Evolutionary conservation across 1,139 yeast species (phyloP), one percentile per base, ranked within the genome.

Genomic region (Taphrina deformans): DNA sequence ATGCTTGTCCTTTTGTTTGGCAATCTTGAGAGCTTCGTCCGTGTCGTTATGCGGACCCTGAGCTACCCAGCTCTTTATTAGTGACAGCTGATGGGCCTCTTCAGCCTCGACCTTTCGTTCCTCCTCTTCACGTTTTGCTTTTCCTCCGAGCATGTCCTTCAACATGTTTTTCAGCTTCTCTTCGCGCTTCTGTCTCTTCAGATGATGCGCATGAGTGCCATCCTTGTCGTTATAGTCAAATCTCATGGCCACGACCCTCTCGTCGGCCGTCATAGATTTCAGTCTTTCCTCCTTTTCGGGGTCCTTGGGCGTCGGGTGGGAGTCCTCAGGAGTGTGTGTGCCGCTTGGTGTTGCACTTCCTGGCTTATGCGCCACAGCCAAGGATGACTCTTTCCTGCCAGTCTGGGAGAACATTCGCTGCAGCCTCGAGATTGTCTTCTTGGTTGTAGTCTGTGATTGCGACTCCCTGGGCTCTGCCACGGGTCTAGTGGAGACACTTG

Each of bases 121-220:
- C 45, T 65, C 92, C 91, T 27, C 72, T 65, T 51, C 75, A 7
- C 65, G 61, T 65, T 38, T 67, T 27, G 69, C 69, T 45, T 67
- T 62, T n/a, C 92, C 95, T 9, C 72, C 70, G 26, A 69, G 48
- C 67, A 92, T 77, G 73, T 89, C 96, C 71, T 89, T 89, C 70
- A 93, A 81, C 96, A 92, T 89, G 68, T 86, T 85, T 21, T 90
- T 83, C 58, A 92, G 79, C 74, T 90, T 91, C 73, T 92, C 98
- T 75, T 91, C 97, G 70, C 98, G 82, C 72, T 87, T 85, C 10
- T 92, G 86, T 53, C 87, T 84, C 68, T 85, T 82, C 69, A 92
- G 79, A 73, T 85, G 85, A 75, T 92, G 98, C 71, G 85, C 89
- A 75, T 92, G 98, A 12, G 77, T 69, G 1, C 95, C 92, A 69